Evolutionary conservation across 495 filamentous ascomycete species (phyloP), one percentile per base, ranked within the genome.

Genomic region (Daldinia loculata): DNA sequence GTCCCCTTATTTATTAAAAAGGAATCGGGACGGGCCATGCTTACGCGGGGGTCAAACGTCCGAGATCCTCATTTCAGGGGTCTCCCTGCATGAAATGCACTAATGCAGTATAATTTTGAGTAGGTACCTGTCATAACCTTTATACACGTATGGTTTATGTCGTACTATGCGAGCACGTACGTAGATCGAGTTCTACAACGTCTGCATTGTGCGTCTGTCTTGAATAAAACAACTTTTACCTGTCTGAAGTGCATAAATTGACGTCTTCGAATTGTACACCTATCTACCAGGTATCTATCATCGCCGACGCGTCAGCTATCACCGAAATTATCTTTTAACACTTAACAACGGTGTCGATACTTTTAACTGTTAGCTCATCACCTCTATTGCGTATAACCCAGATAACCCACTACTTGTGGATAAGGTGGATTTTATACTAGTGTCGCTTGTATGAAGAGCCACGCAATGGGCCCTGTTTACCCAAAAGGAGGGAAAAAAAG

Each of bases 1-100:
- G n/a, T n/a, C n/a, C n/a, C n/a, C n/a, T n/a, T n/a, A n/a, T n/a
- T n/a, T 24, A 17, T 29, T 15, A 53, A 30, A 52, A 53, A 30
- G 50, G 50, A 53, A 30, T 30, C 50, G 50, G 50, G 50, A 53
- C 50, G 50, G 50, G 22, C 50, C 50, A 53, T 53, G 27, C 11
- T 29, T 53, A 30, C 50, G 50, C 43, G 50, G 50, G 50, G 27
- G 29, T 24, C 6, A 39, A 32, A 67, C n/a, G 12, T 60, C 55
- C 34, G 34, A 67, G 56, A 67, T 52, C 39, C 48, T 60, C 30
- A 60, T 45, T 39, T 27, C 17, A 68, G 38, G 65, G 50, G 38
- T 26, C 36, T 14, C 50, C 50, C 26, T 53, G 26, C 27, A 53
- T 53, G 43, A 48, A 48, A 48, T 48, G 17, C 43, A 48, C 43